These are phyloP conservation scores for Cryomyces antarcticus DNA, from an alignment of 495 filamentous ascomycete species.

Conservation along the genomic window DNA sequence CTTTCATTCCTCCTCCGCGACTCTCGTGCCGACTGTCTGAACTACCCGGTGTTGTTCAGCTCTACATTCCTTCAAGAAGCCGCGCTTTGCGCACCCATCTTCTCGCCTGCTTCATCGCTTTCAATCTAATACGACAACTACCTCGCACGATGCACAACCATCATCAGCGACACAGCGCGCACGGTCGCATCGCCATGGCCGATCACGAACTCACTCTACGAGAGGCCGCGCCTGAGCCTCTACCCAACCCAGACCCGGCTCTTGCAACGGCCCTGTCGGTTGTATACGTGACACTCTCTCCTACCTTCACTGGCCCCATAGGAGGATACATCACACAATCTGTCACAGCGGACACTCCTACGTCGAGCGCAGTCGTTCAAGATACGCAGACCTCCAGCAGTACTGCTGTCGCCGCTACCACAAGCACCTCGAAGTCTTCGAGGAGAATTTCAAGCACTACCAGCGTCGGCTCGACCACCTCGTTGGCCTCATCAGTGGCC, in stretches of 20 bases:
- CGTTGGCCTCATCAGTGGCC: conserved; percentile 13
- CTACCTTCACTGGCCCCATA: conserved; percentile 30
- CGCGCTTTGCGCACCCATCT: too few relatives aligned
- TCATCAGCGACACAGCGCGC: too few relatives aligned
- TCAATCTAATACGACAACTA: too few relatives aligned
- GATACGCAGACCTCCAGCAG: background rate
- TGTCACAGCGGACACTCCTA: background rate
- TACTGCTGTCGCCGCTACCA: conserved; percentile 8
- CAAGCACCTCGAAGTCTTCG: conserved; percentile 10
- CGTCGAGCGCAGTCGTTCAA: conserved; percentile 1
- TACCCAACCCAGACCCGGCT: background rate
- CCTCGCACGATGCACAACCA: too few relatives aligned
- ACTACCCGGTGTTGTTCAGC: too few relatives aligned
- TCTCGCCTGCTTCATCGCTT: too few relatives aligned
- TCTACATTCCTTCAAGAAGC: too few relatives aligned
- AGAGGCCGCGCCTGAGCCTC: too few relatives aligned
- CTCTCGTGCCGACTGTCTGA: too few relatives aligned
- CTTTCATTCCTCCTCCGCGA: too few relatives aligned
- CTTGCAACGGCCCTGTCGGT: conserved; percentile 22
- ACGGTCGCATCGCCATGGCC: too few relatives aligned
- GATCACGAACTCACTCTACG: too few relatives aligned
- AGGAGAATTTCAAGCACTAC: conserved; percentile 3
- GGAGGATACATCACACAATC: conserved; percentile 1
- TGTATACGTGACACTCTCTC: conserved; percentile 33
- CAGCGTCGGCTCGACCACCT: conserved; percentile 9